Conservation (phyloP, 352 stramenopile genomes). For the Phytopythium montanum region DNA sequence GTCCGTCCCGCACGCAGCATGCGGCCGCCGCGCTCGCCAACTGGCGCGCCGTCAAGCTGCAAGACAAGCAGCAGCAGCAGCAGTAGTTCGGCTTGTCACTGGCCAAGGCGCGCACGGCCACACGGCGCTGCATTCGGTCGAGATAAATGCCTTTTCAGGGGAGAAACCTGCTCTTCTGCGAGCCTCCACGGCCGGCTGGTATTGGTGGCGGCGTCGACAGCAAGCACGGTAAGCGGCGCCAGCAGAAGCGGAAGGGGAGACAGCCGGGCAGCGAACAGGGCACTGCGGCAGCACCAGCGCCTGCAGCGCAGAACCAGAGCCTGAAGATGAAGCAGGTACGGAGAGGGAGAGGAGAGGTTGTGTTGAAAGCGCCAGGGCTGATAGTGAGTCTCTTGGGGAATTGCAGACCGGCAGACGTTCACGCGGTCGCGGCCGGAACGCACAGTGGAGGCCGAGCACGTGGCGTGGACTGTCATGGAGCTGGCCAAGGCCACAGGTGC, state of each 20-base stretch:
- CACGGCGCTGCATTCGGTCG: conserved; percentile 36
- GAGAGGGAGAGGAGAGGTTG: no score
- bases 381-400: no score
- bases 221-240: conserved; percentile 6
- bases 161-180: conserved; percentile 38
- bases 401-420: conserved; percentile 37
- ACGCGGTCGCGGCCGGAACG: conserved; percentile 26
- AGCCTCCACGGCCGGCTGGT: conserved; percentile 19
- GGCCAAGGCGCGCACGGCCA: conserved; percentile 19
- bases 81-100: conserved; percentile 28
- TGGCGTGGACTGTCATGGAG: conserved; percentile 34
- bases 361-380: no score
- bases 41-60: conserved; percentile 34
- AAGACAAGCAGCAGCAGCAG: conserved; percentile 13
- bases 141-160: conserved; percentile 56
- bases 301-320: conserved; percentile 13
- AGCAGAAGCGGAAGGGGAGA: conserved; percentile 6
- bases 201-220: conserved; percentile 1
- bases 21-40: conserved; percentile 46
- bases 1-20: no score
- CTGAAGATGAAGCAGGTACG: conserved; percentile 43
- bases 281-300: not conserved
- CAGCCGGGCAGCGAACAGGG: not conserved
- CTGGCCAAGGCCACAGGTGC: conserved; percentile 28
- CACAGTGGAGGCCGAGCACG: conserved; percentile 22